Percentiles rank a stretch among this genome's conserved stretches.
phyloP scores from a whole-genome alignment of 2,329 filamentous ascomycete species.

The Colletotrichum trifolii region DNA sequence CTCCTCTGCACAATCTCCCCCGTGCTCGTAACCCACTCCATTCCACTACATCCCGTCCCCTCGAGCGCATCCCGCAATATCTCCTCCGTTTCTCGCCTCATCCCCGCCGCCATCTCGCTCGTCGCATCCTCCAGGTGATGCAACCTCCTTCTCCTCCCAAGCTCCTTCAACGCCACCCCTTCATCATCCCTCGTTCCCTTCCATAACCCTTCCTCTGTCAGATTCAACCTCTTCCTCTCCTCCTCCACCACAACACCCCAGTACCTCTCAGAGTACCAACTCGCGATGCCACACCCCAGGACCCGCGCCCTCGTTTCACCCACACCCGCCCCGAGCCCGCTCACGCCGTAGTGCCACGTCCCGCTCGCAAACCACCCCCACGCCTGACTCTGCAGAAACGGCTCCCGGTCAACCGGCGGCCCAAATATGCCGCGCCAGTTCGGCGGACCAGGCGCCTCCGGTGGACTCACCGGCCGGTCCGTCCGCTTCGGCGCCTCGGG shows the following conservation, averaged over 20 bases:
- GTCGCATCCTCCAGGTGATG: slow-evolving; percentile 49
- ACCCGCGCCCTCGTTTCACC: slow-evolving; percentile 55
- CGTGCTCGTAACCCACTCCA: slow-evolving; percentile 56
- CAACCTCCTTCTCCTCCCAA: slow-evolving; percentile 50
- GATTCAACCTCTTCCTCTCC: slow-evolving; percentile 52
- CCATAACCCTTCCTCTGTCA: slow-evolving; percentile 56
- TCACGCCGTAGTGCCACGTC: slow-evolving; percentile 55
- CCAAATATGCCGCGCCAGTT: slow-evolving; percentile 46
- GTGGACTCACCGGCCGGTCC: slow-evolving; percentile 47
- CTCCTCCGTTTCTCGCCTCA: slow-evolving; percentile 47
- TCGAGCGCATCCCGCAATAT: slow-evolving; percentile 40
- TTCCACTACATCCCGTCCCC: slow-evolving; percentile 48
- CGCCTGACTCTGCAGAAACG: slow-evolving; percentile 51
- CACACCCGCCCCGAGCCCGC: slow-evolving; percentile 48
- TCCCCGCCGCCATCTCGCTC: slow-evolving; percentile 45
- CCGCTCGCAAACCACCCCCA: slow-evolving; percentile 60
- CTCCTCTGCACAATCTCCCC: slow-evolving; percentile 55
- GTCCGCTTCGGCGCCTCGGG: slow-evolving; percentile 50
- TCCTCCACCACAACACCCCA: slow-evolving; percentile 39
- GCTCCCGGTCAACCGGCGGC: slow-evolving; percentile 44
- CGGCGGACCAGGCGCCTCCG: slow-evolving; percentile 49
- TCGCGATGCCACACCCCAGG: slow-evolving; percentile 55
- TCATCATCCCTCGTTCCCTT: slow-evolving; percentile 40
- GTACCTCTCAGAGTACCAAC: slow-evolving; percentile 55
- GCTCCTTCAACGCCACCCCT: slow-evolving; percentile 44